Evolutionary conservation across 2,329 filamentous ascomycete species (phyloP).

Genomic region (Cytospora piceae): DNA sequence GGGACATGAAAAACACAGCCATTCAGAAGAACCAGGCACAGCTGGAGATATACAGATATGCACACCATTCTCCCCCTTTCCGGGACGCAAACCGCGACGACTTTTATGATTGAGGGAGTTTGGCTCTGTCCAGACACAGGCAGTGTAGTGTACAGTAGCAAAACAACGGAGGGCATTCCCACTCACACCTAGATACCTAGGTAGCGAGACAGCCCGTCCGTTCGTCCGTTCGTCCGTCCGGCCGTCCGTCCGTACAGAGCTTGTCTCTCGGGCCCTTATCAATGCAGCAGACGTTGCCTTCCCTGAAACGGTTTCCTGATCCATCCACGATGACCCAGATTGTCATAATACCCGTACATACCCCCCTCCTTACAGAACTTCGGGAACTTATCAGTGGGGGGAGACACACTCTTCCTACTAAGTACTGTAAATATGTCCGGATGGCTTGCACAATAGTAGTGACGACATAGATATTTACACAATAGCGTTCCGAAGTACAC

Average conservation of each 20-base stretch:
- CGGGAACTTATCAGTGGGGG: constrained; percentile 17
- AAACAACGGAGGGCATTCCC: constrained; percentile 1
- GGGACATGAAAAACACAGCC: too few species aligned
- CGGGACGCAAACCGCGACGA: too few species aligned
- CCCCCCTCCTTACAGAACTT: neutral
- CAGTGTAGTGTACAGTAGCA: too few species aligned
- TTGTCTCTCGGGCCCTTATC: neutral
- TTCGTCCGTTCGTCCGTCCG: too few species aligned
- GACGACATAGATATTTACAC: neutral
- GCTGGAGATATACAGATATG: too few species aligned
- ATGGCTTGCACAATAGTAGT: neutral
- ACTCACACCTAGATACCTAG: neutral
- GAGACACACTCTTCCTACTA: neutral
- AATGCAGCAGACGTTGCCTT: neutral
- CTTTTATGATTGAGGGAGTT: too few species aligned
- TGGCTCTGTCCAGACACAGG: too few species aligned
- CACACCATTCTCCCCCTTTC: too few species aligned
- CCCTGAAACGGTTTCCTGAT: neutral
- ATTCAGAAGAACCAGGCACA: too few species aligned
- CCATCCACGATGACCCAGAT: neutral
- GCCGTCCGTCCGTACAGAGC: neutral
- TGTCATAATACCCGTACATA: neutral
- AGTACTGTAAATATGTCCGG: too few species aligned
- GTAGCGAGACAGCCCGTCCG: too few species aligned
- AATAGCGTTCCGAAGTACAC: too few species aligned